These are phyloP conservation scores for Claviceps paspali DNA, from an alignment of 2,329 filamentous ascomycete genomes.

Conservation along the genomic window DNA sequence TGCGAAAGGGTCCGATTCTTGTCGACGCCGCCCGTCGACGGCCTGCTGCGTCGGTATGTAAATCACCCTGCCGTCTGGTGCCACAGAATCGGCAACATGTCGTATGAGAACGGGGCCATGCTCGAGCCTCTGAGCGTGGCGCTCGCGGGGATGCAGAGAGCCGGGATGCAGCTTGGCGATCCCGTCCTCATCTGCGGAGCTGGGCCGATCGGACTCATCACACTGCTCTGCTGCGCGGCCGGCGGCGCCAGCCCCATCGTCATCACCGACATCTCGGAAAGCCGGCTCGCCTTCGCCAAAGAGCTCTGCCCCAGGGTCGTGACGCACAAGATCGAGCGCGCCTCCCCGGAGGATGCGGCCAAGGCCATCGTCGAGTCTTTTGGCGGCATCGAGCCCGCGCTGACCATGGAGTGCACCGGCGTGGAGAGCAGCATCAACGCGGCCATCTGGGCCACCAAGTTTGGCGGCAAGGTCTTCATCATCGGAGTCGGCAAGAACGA, in stretches of 20 bases:
- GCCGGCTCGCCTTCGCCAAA: conserved; percentile 71
- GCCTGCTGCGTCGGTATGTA: conserved; percentile 79
- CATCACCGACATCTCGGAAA: conserved; percentile 88
- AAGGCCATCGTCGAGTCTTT: conserved; percentile 52
- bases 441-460: conserved; percentile 82
- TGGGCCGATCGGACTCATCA: conserved; percentile 85
- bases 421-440: conserved; percentile 77
- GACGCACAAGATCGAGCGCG: conserved; percentile 62
- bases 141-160: conserved; percentile 73
- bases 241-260: conserved; percentile 83
- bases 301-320: conserved; percentile 63
- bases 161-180: conserved; percentile 68
- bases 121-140: conserved; percentile 84
- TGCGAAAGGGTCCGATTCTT: conserved; percentile 77
- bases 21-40: conserved; percentile 78
- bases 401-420: conserved; percentile 86
- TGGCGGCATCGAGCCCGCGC: conserved; percentile 63
- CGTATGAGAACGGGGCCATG: conserved; percentile 78
- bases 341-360: conserved; percentile 56
- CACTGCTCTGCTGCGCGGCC: conserved; percentile 67
- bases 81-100: conserved; percentile 89
- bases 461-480: conserved; percentile 93
- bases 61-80: conserved; percentile 92
- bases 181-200: conserved; percentile 81
- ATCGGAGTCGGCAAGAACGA: conserved; percentile 92